These are phyloP conservation scores for Macroventuria anomochaeta DNA, from an alignment of 2,329 filamentous ascomycete genomes.

Conservation along the genomic window DNA sequence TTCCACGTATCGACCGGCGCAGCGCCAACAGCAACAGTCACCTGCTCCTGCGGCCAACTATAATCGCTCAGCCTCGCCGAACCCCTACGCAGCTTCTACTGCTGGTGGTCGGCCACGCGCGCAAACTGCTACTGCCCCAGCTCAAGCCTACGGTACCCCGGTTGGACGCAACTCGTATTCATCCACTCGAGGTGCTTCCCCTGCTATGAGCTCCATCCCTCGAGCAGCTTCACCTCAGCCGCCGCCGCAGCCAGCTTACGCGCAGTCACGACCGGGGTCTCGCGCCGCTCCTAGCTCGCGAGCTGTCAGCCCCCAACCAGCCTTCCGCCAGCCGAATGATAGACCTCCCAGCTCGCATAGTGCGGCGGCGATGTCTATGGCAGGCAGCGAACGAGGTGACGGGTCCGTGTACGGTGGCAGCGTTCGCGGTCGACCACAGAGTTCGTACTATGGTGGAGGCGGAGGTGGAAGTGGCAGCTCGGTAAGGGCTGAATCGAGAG, in stretches of 20 bases:
- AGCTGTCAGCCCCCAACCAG: slow-evolving; percentile 60
- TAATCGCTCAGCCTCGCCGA: slow-evolving; percentile 59
- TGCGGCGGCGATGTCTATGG: slow-evolving; percentile 56
- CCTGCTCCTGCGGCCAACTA: slow-evolving; percentile 23
- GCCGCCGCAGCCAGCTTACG: slow-evolving; percentile 48
- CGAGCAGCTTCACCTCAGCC: slow-evolving; percentile 55
- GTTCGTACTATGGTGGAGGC: slow-evolving; percentile 51
- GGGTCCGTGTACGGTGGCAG: slow-evolving; percentile 38
- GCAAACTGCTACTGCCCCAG: slow-evolving; percentile 48
- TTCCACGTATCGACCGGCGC: slow-evolving; percentile 13
- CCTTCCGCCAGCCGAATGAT: slow-evolving; percentile 56
- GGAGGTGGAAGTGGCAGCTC: slow-evolving; percentile 34
- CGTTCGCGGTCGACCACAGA: slow-evolving; percentile 48
- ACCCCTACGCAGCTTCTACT: slow-evolving; percentile 61
- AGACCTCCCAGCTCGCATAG: slow-evolving; percentile 56
- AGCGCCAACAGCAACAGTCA: slow-evolving; percentile 19
- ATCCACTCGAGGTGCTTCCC: slow-evolving; percentile 48
- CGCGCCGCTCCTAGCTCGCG: slow-evolving; percentile 48
- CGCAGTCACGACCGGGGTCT: slow-evolving; percentile 39
- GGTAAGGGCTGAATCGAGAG: slow-evolving; percentile 51
- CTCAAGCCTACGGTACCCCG: slow-evolving; percentile 42
- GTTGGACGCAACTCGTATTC: slow-evolving; percentile 46
- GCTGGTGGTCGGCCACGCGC: slow-evolving; percentile 41
- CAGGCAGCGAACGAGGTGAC: slow-evolving; percentile 45
- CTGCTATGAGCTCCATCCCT: slow-evolving; percentile 43